Evolutionary conservation across 2,329 filamentous ascomycete species (phyloP), one percentile per base, ranked within the genome.

Genomic region (Fusarium haematococcum): DNA sequence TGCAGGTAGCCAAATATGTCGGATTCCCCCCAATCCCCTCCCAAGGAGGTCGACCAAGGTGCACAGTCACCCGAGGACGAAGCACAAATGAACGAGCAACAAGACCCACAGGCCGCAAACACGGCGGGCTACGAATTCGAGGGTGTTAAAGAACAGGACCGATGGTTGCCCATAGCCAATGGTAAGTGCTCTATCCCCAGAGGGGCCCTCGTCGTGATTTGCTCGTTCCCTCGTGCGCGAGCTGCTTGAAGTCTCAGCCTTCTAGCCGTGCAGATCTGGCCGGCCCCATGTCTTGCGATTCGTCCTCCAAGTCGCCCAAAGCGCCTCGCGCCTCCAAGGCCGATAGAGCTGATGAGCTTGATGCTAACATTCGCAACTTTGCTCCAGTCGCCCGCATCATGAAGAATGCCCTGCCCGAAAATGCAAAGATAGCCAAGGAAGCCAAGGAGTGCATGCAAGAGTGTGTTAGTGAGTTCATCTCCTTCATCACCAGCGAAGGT

Each of bases 381-480:
- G 93, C 91, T 85, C 92, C 93, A 99, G 97, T 99, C 80, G 97
- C 97, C 76, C 93, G 97, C 67, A 98, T 99, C 84, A 99, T 99
- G 97, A 99, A 99, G 85, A 93, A 95, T 79, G 97, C 97, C 8
- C 89, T 99, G 58, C 97, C 97, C 61, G 97, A 99, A 76, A 99
- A 99, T 81, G 97, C 97, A 77, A 99, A 99, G 86, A 99, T 99
- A 71, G 95, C 95, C 69, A 99, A 99, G 83, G 97, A 99, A 83
- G 97, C 97, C 65, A 99, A 99, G 84, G 97, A 99, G 83, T 99
- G 97, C 86, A 98, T 99, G 97, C 97, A 99, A 84, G 97, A 99
- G 85, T 99, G 97, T 82, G 97, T 99, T 68, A 98, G 95, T 91
- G 97, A 99, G 86, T 99, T 99, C 85, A 99, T 99, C 87, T 98